Evolutionary conservation across 352 stramenopile species (phyloP).

Genomic region (Saprolegnia parasitica): DNA sequence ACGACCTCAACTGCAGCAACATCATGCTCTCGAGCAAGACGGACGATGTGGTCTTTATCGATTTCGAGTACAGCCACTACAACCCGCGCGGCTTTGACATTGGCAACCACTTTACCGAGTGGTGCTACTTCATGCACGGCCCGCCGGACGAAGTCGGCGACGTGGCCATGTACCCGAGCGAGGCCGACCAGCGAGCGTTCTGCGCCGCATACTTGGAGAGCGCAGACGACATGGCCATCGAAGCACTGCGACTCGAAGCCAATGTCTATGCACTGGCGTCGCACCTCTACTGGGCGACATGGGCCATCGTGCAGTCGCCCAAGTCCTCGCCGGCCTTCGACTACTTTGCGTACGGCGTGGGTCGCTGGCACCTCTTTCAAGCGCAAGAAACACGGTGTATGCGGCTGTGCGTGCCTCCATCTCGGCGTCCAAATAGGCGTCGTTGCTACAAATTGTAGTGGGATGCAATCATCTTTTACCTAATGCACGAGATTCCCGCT

Average conservation of each 20-base stretch:
- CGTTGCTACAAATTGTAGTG: too few species aligned
- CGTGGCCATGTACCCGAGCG: conserved; percentile 67
- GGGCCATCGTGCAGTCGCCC: conserved; percentile 85
- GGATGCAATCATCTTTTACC: too few species aligned
- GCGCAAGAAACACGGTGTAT: conserved; percentile 47
- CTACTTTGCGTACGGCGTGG: conserved; percentile 81
- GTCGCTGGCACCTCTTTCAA: conserved; percentile 64
- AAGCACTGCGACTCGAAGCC: conserved; percentile 56
- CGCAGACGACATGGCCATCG: conserved; percentile 31
- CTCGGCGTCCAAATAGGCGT: too few species aligned
- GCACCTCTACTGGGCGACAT: conserved; percentile 89
- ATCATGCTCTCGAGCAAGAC: conserved; percentile 52
- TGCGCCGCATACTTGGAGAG: conserved; percentile 58
- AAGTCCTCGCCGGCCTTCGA: conserved; percentile 92
- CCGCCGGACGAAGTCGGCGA: conserved; percentile 73
- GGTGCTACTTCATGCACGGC: conserved; percentile 79
- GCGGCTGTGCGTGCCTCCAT: conserved; percentile 8
- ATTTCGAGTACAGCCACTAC: conserved; percentile 93
- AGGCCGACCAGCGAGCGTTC: conserved; percentile 59
- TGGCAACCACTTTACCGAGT: conserved; percentile 91
- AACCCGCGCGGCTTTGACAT: conserved; percentile 89
- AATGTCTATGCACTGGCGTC: conserved; percentile 83
- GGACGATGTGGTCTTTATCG: conserved; percentile 69
- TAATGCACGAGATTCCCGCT: too few species aligned
- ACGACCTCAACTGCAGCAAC: conserved; percentile 92